These are phyloP conservation scores for Colletotrichum tropicale DNA, from an alignment of 2,329 filamentous ascomycete species.

Conservation along the genomic window DNA sequence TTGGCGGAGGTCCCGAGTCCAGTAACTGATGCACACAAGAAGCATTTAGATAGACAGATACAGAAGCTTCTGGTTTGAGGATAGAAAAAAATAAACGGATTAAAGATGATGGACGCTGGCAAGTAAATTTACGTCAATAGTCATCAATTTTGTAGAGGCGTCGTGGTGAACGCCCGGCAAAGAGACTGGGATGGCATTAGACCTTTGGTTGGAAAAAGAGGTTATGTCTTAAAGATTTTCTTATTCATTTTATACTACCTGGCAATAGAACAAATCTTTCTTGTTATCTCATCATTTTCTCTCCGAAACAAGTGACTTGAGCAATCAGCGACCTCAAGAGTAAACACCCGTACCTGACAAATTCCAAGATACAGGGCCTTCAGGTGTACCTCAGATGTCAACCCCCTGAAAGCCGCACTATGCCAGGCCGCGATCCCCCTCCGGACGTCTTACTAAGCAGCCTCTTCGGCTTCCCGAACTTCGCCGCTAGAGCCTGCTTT, in stretches of 20 bases:
- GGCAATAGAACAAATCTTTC: not conserved
- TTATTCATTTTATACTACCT: not conserved
- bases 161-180: not conserved
- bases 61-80: conserved; percentile 2
- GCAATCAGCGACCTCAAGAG: not conserved
- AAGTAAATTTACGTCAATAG: not conserved
- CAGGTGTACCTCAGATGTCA: not conserved
- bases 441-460: not conserved
- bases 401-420: not conserved
- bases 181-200: not conserved
- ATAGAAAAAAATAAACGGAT: not conserved
- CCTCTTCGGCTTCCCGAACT: not conserved
- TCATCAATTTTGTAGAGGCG: not conserved
- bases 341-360: no score
- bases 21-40: not conserved
- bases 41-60: conserved; percentile 16
- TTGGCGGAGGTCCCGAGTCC: conserved; percentile 23
- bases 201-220: not conserved
- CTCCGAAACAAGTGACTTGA: not conserved
- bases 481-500: not conserved
- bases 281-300: not conserved
- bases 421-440: not conserved
- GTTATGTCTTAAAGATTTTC: not conserved
- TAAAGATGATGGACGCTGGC: not conserved
- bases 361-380: not conserved